Evolutionary conservation across 345 rosid species (phyloP), one percentile per base, ranked within the genome.

Genomic region (Barbarea vulgaris): DNA sequence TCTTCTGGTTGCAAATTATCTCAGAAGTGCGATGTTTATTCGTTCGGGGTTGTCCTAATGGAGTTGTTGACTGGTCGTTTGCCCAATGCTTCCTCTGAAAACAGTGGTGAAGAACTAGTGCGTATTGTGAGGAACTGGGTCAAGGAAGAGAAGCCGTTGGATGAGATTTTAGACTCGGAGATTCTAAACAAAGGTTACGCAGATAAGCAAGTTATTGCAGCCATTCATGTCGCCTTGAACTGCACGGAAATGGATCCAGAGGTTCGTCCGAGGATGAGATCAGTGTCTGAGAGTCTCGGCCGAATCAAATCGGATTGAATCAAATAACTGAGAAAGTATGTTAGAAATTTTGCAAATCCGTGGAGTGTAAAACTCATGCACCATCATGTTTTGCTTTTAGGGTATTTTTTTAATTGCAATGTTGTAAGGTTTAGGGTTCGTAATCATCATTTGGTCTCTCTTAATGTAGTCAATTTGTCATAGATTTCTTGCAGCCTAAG

Each of bases 161-260:
- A 86, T 0, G 97, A 90, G 79, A 84, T 95, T 48, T 83, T 95
- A 56, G 99, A 95, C 81, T 82, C 87, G 2, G 82, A 75, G 62
- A 82, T 95, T 22, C 46, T 85, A 46, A 83, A 73, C 12, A 89
- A 88, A 80, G 89, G 88, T 61, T 70, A 84, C 15, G 87, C 84
- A 0, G 91, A 86, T 83, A 90, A 87, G 37, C 97, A 95, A 67
- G 91, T 92, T 2, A 17, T 83, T 31, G 78, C 89, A 5, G 84
- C 87, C 9, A 86, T 95, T 73, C 93, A 95, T 71, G 80, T 92
- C 22, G 94, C 99, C 3, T 85, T 95, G 25, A 95, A 87, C 65
- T 95, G 99, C 84, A 87, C 99, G 0, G 99, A 95, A 39, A 77
- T 81, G 37, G 93, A 92, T 70, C 97, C 97, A 0, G 97, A 95